A percentile compares a stretch with the other conserved stretches of the same genome.
Conservation (phyloP, 495 filamentous ascomycete genomes). For the Neurospora africana region DNA sequence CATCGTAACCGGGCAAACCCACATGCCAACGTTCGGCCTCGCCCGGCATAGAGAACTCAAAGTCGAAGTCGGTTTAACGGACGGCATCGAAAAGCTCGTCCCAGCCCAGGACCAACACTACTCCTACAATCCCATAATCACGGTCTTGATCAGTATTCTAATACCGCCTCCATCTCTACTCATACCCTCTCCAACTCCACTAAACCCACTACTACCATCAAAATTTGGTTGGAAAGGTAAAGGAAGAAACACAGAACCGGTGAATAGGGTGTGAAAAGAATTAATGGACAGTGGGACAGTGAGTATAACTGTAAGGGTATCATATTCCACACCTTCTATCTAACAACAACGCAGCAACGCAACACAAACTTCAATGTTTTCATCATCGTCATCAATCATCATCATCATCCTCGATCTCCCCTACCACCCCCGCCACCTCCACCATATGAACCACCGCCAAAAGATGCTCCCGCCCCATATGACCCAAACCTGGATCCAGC, state of each 20-base stretch:
- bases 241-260: neutral
- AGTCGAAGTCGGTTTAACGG: neutral
- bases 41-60: too few relatives aligned
- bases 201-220: neutral
- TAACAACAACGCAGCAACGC: neutral
- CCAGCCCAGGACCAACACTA: neutral
- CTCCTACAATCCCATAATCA: neutral
- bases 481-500: neutral
- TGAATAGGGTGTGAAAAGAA: neutral
- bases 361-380: neutral
- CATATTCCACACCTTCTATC: neutral
- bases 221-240: neutral
- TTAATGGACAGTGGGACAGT: neutral
- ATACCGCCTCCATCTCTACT: neutral
- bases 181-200: neutral
- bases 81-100: neutral
- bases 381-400: conserved; percentile 11
- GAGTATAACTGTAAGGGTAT: neutral
- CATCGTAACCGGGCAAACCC: neutral
- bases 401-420: conserved; percentile 1
- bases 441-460: neutral
- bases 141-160: neutral
- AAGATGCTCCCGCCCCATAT: neutral
- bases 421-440: neutral
- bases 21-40: neutral